Evolutionary conservation across 2,329 filamentous ascomycete genomes (phyloP).

Genomic region (Calonectria honghensis): DNA sequence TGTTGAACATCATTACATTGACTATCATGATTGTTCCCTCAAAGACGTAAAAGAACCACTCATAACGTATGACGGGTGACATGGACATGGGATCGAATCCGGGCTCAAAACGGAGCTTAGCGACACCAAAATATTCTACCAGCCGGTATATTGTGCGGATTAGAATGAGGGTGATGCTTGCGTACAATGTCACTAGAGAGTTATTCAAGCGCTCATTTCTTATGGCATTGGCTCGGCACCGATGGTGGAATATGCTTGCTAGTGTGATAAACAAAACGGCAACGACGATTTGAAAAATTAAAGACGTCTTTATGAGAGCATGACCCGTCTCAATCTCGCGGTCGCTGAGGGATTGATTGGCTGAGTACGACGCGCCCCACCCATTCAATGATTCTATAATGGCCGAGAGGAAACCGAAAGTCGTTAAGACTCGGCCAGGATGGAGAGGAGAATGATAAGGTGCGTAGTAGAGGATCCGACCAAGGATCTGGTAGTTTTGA

Average conservation of each 20-base stretch:
- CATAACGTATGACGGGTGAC: conserved; percentile 71
- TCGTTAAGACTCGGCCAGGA: conserved; percentile 66
- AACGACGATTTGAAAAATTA: conserved; percentile 74
- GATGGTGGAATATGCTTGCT: conserved; percentile 68
- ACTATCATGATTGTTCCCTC: conserved; percentile 72
- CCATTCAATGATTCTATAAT: conserved; percentile 69
- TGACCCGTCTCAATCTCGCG: conserved; percentile 64
- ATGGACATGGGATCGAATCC: conserved; percentile 61
- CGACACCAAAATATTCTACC: conserved; percentile 75
- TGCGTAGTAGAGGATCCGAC: conserved; percentile 73
- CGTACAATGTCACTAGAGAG: conserved; percentile 70
- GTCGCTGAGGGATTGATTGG: conserved; percentile 65
- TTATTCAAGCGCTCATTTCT: conserved; percentile 57
- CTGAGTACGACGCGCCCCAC: conserved; percentile 68
- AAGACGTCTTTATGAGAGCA: conserved; percentile 68
- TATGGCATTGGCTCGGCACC: conserved; percentile 62
- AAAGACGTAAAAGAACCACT: conserved; percentile 77
- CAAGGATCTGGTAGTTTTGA: conserved; percentile 77
- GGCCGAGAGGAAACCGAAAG: conserved; percentile 67
- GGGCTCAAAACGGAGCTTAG: conserved; percentile 62
- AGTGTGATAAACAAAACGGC: conserved; percentile 69
- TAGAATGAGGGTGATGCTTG: conserved; percentile 69
- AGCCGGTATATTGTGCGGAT: conserved; percentile 74
- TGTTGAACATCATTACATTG: conserved; percentile 71
- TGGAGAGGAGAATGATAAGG: conserved; percentile 74